Evolutionary conservation across 1,284 basidiomycete genomes (phyloP).

Genomic region (Cystobasidium sp.): DNA sequence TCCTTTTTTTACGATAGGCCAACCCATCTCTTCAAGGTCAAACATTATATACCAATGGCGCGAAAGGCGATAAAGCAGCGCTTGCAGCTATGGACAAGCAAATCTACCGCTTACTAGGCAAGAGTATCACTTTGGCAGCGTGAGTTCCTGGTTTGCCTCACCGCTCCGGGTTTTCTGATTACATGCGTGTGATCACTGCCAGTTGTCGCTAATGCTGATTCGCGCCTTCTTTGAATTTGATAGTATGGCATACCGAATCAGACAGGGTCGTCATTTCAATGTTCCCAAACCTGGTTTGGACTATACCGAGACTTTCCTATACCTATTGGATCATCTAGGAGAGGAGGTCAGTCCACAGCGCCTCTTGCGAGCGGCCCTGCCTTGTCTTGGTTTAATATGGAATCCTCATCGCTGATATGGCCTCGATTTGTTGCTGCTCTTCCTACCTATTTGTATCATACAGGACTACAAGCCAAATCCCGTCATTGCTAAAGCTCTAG

Average conservation of each 20-base stretch:
- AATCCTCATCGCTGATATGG: background rate
- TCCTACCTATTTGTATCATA: background rate
- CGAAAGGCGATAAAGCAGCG: constrained; percentile 64
- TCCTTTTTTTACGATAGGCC: constrained; percentile 40
- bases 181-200: background rate
- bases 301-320: constrained; percentile 81
- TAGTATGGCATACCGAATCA: constrained; percentile 84
- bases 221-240: background rate
- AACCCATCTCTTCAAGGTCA: constrained; percentile 67
- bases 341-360: constrained; percentile 56
- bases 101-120: constrained; percentile 70
- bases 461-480: constrained; percentile 75
- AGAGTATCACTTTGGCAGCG: constrained; percentile 38
- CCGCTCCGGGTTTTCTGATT: background rate
- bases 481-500: constrained; percentile 78
- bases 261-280: constrained; percentile 86
- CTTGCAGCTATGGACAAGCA: constrained; percentile 84
- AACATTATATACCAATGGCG: constrained; percentile 66
- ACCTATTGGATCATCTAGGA: constrained; percentile 80
- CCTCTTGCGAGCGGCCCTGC: background rate
- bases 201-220: background rate
- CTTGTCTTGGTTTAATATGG: background rate
- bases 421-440: background rate
- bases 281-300: constrained; percentile 76
- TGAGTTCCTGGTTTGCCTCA: background rate